Evolutionary conservation across 257 asterid species (phyloP), one percentile per base, ranked within the genome.

Genomic region (Nicotiana knightiana): DNA sequence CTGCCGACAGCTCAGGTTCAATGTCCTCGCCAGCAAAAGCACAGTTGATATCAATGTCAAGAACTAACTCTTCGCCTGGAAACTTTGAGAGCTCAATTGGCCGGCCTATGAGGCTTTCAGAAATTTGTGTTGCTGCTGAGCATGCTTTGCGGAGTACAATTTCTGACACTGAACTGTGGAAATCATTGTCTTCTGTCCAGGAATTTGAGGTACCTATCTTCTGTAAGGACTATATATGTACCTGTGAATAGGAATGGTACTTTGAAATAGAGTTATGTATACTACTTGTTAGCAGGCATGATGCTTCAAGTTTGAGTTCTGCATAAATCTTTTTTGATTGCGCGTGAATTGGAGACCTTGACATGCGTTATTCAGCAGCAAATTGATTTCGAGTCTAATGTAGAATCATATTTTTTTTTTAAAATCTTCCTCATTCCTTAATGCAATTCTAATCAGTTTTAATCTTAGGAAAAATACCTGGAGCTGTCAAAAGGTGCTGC

Each of bases 401-500:
- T 79, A 67, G 80, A 75, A 51, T 78, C 67, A 54, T 58, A 67
- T 51, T 75, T 76, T 73, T 37, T 67, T 53, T 21, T 21, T 21
- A 21, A 66, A 58, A 77, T 37, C 28, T 79, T 5, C 55, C 64
- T 63, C 46, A 24, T 66, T 84, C 81, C 83, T 68, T 86, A 70
- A 73, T 78, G 46, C 81, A 55, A 83, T 73, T 81, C 83, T 63
- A 58, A 79, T 62, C 51, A 75, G 26, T 21, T 62, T 13, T 62
- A 26, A 48, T 51, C 66, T 66, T 62, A 96, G 99, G 86, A 94
- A 92, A 94, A 94, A 80, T 94, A 94, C 87, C 85, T 96, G 85
- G 97, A 96, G 83, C 91, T 96, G 81, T 88, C 98, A 80, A 94
- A 96, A 91, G 97, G 99, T 83, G 99, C 98, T 85, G 99, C 99